Percentiles rank a stretch among this genome's conserved stretches.
Evolutionary conservation across 116 monocot genomes (phyloP).

Genomic region (Zostera marina): DNA sequence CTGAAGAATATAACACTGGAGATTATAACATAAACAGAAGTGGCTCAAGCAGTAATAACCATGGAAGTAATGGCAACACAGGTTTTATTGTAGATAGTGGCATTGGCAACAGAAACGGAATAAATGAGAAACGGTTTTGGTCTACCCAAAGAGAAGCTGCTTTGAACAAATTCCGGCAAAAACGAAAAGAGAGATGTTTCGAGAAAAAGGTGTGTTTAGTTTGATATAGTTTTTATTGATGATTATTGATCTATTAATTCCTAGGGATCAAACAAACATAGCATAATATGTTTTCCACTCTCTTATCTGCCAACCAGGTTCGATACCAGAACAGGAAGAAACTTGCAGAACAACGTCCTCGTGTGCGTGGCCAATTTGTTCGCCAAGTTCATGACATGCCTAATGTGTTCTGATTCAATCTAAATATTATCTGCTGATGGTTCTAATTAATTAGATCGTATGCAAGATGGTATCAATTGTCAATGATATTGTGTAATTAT

Average conservation of each 20-base stretch:
- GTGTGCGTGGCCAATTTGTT: slow-evolving; percentile 79
- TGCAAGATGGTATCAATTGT: no score
- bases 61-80: slow-evolving; percentile 55
- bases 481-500: no score
- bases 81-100: slow-evolving; percentile 32
- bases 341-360: slow-evolving; percentile 84
- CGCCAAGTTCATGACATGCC: slow-evolving; percentile 15
- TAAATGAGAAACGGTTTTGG: slow-evolving; percentile 30
- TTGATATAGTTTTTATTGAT: background rate
- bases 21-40: slow-evolving; percentile 54
- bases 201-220: slow-evolving; percentile 52
- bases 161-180: slow-evolving; percentile 75
- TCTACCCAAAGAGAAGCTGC: slow-evolving; percentile 58
- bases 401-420: no score
- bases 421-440: no score
- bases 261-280: background rate
- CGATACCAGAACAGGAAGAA: slow-evolving; percentile 87
- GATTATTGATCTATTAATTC: background rate
- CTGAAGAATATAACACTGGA: slow-evolving; percentile 41
- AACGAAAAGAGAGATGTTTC: slow-evolving; percentile 85
- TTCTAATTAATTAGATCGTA: no score
- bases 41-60: slow-evolving; percentile 53
- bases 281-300: background rate
- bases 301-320: slow-evolving; percentile 39
- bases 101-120: slow-evolving; percentile 37